Evolutionary conservation across 306 rosid species (phyloP).

Genomic region (Lathyrus aphaca): DNA sequence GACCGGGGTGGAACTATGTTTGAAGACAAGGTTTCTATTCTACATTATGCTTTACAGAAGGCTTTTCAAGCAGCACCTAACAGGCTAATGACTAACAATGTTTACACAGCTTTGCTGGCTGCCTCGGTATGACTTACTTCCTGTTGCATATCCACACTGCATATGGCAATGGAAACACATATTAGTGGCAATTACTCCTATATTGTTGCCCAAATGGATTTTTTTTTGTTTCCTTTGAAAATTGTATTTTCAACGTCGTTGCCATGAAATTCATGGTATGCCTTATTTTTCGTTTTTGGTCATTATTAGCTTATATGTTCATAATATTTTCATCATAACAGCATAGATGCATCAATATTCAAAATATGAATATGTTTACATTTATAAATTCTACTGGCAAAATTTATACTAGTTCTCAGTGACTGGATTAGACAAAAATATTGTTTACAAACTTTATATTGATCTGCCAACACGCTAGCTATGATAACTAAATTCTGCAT

Average conservation of each 20-base stretch:
- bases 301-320: constrained; percentile 34
- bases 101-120: constrained; percentile 85
- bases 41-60: constrained; percentile 89
- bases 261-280: constrained; percentile 27
- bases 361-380: constrained; percentile 19
- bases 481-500: constrained; percentile 21
- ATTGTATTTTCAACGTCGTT: constrained; percentile 26
- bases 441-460: neutral
- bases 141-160: constrained; percentile 25
- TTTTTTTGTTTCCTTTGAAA: neutral
- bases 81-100: constrained; percentile 87
- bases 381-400: constrained; percentile 16
- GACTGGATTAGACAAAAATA: neutral
- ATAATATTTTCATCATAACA: constrained; percentile 16
- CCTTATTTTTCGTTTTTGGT: constrained; percentile 17
- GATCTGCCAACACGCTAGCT: constrained; percentile 24
- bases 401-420: constrained; percentile 8
- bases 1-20: constrained; percentile 93
- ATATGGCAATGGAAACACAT: constrained; percentile 9
- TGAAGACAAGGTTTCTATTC: constrained; percentile 92
- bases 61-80: constrained; percentile 95
- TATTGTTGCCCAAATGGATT: constrained; percentile 26
- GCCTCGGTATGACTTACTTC: constrained; percentile 83
- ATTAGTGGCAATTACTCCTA: neutral
- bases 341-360: constrained; percentile 15